These are phyloP conservation scores for Cercospora zeina DNA, from an alignment of 2,329 filamentous ascomycete species.

Conservation along the genomic window DNA sequence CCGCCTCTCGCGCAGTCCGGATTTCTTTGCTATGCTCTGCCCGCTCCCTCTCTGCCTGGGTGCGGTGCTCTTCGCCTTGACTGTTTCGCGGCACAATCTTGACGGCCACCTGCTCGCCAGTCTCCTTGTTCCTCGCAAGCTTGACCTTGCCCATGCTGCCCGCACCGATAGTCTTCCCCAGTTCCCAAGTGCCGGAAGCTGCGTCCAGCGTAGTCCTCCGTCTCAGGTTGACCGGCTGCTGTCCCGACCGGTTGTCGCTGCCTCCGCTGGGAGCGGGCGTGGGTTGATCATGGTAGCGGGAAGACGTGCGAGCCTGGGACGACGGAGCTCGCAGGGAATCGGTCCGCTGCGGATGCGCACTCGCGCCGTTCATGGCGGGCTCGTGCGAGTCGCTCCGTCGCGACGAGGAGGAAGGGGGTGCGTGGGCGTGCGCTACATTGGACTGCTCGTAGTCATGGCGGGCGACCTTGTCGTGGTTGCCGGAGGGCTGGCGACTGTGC, in stretches of 20 bases:
- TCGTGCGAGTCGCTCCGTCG: slow-evolving; percentile 62
- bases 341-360: slow-evolving; percentile 48
- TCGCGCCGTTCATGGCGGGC: slow-evolving; percentile 27
- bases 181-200: slow-evolving; percentile 80
- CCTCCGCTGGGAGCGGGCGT: slow-evolving; percentile 32
- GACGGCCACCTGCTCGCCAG: slow-evolving; percentile 91
- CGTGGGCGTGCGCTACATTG: slow-evolving; percentile 57
- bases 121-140: slow-evolving; percentile 84
- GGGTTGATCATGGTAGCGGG: slow-evolving; percentile 49
- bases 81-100: slow-evolving; percentile 95
- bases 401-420: slow-evolving; percentile 47
- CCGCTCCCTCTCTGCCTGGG: slow-evolving; percentile 73
- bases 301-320: slow-evolving; percentile 42
- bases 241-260: slow-evolving; percentile 11
- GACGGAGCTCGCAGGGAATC: slow-evolving; percentile 53
- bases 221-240: slow-evolving; percentile 44
- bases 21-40: slow-evolving; percentile 97
- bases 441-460: slow-evolving; percentile 73
- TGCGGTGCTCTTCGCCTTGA: slow-evolving; percentile 72
- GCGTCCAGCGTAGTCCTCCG: slow-evolving; percentile 82
- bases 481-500: slow-evolving; percentile 46
- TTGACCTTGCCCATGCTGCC: slow-evolving; percentile 99
- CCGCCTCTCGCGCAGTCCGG: slow-evolving; percentile 88
- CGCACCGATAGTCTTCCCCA: slow-evolving; percentile 95
- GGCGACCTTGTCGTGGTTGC: slow-evolving; percentile 55